Conservation (phyloP, 208 protist species). For the Crithidia thermophila region DNA sequence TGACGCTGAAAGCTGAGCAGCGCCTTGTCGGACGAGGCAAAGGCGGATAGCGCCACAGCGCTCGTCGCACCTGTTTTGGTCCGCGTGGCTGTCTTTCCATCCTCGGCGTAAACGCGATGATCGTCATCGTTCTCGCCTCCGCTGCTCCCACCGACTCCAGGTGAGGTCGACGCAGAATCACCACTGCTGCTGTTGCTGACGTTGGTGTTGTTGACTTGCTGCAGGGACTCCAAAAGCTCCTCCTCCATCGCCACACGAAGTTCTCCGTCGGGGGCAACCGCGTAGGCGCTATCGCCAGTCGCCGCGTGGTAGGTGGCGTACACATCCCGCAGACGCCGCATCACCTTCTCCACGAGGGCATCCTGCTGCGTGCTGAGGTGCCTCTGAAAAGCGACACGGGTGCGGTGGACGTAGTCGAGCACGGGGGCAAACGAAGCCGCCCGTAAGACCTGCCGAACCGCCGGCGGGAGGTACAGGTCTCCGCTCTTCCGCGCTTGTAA, state of each 20-base stretch:
- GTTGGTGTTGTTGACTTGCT: neutral
- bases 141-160: too few relatives aligned
- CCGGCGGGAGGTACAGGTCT: conserved; percentile 36
- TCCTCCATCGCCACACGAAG: conserved; percentile 38
- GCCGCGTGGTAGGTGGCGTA: conserved; percentile 32
- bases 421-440: conserved; percentile 55
- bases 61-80: neutral
- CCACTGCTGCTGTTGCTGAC: neutral
- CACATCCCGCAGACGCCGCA: conserved; percentile 31
- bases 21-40: neutral
- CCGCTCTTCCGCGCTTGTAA: neutral
- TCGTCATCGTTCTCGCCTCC: too few relatives aligned
- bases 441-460: conserved; percentile 51
- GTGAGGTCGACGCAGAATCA: too few relatives aligned
- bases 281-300: conserved; percentile 26
- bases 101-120: too few relatives aligned
- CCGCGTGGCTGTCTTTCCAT: too few relatives aligned
- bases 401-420: conserved; percentile 41
- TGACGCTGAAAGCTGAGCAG: conserved; percentile 35
- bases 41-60: neutral
- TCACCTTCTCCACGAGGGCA: conserved; percentile 29
- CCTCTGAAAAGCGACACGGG: conserved; percentile 41
- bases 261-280: conserved; percentile 28
- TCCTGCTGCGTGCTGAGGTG: conserved; percentile 40
- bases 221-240: conserved; percentile 31